A percentile compares a stretch with the other conserved stretches of the same genome.
Evolutionary conservation across 148 eudicot species (phyloP).

Genomic region (Silene conica): DNA sequence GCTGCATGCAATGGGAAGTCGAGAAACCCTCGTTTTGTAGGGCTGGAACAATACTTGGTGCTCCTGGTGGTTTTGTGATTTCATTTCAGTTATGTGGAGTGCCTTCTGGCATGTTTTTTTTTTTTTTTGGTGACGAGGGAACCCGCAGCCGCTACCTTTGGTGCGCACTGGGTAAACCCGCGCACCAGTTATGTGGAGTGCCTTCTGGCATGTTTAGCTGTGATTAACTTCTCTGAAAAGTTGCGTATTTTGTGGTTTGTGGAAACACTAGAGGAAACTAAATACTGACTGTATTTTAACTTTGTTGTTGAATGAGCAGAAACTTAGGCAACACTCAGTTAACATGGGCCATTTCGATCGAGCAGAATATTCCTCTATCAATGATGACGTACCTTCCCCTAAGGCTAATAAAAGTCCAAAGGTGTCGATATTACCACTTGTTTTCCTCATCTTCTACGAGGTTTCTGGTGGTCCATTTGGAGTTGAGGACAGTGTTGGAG

Average conservation of each 20-base stretch:
- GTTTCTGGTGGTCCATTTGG: conserved; percentile 54
- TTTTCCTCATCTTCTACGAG: conserved; percentile 52
- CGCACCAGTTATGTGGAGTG: neutral
- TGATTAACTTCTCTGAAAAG: neutral
- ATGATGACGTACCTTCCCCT: conserved; percentile 30
- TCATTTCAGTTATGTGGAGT: neutral
- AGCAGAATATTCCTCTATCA: conserved; percentile 31
- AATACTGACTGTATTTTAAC: conserved; percentile 15
- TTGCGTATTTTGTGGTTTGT: neutral
- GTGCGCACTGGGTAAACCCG: too few species aligned
- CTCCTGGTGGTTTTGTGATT: neutral
- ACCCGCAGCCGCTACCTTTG: too few species aligned
- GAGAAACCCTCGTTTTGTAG: too few species aligned
- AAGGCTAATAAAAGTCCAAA: conserved; percentile 31
- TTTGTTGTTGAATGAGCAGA: conserved; percentile 37
- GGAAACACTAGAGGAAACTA: neutral
- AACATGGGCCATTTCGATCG: conserved; percentile 38
- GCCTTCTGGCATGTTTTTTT: neutral
- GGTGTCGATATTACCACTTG: conserved; percentile 40
- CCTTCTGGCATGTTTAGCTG: neutral
- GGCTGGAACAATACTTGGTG: neutral
- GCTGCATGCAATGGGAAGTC: too few species aligned
- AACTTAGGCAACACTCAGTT: conserved; percentile 38
- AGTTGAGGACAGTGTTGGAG: conserved; percentile 53
- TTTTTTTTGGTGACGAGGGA: too few species aligned